Evolutionary conservation across 257 asterid genomes (phyloP), one percentile per base, ranked within the genome.

Genomic region (Gardenia jasminoides): DNA sequence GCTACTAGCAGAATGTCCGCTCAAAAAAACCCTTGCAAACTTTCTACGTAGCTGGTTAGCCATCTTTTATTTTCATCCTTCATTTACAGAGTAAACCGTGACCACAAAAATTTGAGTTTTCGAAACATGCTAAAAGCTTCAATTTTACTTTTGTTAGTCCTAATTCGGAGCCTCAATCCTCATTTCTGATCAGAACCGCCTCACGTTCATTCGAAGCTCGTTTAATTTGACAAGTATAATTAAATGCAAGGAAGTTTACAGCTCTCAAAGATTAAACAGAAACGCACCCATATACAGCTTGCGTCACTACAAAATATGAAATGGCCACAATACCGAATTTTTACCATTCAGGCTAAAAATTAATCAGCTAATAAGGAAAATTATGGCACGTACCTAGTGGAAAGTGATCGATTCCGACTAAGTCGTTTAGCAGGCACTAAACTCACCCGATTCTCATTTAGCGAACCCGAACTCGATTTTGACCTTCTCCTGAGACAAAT

Each of bases 341-440:
- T 52, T 17, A 6, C 17, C 59, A 17, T 3, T 22, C 59, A 13
- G 15, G 17, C 52, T 7, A 12, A 47, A 10, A 47, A 12, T 47
- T 47, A 52, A 5, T 52, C 19, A 52, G 22, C 15, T 52, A 36
- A 12, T 52, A 7, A 54, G 8, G 61, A 19, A 80, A 80, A 79
- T 67, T 84, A 80, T 83, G 81, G 84, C 74, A 76, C 65, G 58
- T 69, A 95, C 99, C 99, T 95, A 47, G 92, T 93, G 66, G 94
- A 91, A 79, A 95, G 98, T 59, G 97, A 86, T 39, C 99, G 97
- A 68, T 89, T 93, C 97, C 99, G 84, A 83, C 96, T 91, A 84
- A 86, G 76, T 71, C 97, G 89, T 81, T 81, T 89, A 54, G 84
- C 88, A 28, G 89, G 93, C 15, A 76, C 85, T 30, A 92, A 78